phyloP scores from a whole-genome alignment of 768 basidiomycete genomes.

The Amanita fuliginea region DNA sequence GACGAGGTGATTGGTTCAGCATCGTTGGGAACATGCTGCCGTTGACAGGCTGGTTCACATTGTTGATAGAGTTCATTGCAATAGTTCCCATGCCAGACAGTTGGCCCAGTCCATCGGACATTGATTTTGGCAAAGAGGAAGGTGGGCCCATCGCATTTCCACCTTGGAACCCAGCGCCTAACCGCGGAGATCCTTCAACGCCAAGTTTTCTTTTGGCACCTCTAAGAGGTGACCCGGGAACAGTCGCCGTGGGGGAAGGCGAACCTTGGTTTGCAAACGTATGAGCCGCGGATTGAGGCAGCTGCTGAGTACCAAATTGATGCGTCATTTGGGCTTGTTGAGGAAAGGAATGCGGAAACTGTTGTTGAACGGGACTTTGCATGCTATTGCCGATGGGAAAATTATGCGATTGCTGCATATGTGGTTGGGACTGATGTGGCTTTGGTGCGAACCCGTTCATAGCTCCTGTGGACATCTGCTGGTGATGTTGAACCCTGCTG shows the following conservation, averaged over 20 bases:
- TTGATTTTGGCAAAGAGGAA: constrained; percentile 6
- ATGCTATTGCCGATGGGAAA: not conserved
- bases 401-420: not conserved
- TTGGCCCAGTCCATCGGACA: constrained; percentile 3
- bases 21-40: constrained; percentile 5
- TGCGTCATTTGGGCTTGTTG: constrained; percentile 11
- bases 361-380: constrained; percentile 11
- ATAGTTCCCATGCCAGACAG: constrained; percentile 10
- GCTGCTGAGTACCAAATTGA: constrained; percentile 4
- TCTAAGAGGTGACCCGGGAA: constrained; percentile 18
- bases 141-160: constrained; percentile 14
- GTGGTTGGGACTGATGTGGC: constrained; percentile 5
- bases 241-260: constrained; percentile 7
- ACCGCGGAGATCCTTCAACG: constrained; percentile 14
- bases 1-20: constrained; percentile 4
- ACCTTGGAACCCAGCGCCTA: constrained; percentile 4
- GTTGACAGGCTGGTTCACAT: constrained; percentile 7
- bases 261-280: constrained; percentile 5
- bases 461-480: not conserved
- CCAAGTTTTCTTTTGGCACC: constrained; percentile 20
- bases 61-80: constrained; percentile 5
- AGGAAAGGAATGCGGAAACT: constrained; percentile 7
- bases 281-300: constrained; percentile 3
- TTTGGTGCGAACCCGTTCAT: constrained; percentile 7
- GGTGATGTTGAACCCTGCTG: constrained; percentile 8